Conservation (phyloP, 371 early-diverging fungal genomes). For the Massospora cicadina region DNA sequence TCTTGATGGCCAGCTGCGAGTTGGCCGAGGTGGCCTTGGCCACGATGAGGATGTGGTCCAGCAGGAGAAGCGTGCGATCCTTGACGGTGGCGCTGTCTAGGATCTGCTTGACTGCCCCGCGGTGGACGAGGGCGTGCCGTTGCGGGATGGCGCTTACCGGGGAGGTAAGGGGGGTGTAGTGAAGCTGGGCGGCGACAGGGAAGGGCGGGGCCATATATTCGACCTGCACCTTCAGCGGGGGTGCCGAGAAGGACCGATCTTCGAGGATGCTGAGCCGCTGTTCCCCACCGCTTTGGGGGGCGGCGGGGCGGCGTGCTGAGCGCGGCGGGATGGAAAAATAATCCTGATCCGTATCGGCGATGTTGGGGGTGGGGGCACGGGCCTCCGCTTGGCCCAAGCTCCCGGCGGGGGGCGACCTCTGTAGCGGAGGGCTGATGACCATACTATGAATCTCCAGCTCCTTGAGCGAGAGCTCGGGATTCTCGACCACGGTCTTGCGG, state of each 20-base stretch:
- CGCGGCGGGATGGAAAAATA: not conserved
- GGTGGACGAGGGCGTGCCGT: slow-evolving; percentile 32
- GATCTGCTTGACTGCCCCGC: slow-evolving; percentile 51
- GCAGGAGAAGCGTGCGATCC: slow-evolving; percentile 54
- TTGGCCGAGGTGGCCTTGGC: slow-evolving; percentile 24
- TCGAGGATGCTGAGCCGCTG: not conserved
- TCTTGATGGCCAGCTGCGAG: slow-evolving; percentile 25
- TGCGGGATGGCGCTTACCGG: not conserved
- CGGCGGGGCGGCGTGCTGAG: not conserved
- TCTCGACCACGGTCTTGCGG: not conserved
- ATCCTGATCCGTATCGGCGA: not conserved
- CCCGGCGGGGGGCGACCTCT: not conserved
- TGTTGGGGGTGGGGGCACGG: not conserved
- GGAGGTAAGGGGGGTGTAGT: not conserved
- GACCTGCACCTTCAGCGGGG: not conserved
- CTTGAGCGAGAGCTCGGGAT: not conserved
- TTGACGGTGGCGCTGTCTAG: slow-evolving; percentile 37
- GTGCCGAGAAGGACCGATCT: not conserved
- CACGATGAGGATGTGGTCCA: slow-evolving; percentile 52
- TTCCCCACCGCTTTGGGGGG: not conserved
- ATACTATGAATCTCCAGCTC: not conserved
- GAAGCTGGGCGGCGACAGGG: not conserved
- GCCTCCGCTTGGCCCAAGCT: not conserved
- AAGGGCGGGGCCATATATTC: not conserved
- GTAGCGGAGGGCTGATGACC: not conserved